Percentiles rank a stretch among this genome's conserved stretches.
phyloP scores from a whole-genome alignment of 1,284 basidiomycete species.

The Sanghuangporus weigelae region DNA sequence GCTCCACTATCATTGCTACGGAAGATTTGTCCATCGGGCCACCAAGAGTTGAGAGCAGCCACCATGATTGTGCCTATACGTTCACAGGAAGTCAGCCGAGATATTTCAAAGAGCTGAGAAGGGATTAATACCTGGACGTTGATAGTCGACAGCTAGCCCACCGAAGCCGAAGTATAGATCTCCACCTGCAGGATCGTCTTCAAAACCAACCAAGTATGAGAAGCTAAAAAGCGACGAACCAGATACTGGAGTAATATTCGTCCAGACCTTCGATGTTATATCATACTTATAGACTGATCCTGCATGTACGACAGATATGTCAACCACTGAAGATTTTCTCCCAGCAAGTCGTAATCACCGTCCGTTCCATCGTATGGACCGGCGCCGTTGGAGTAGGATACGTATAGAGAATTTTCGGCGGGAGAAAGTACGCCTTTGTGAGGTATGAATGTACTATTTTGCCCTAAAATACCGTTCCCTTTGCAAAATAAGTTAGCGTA shows the following conservation, averaged over 20 bases:
- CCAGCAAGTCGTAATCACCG: not conserved
- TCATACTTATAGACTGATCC: conserved; percentile 47
- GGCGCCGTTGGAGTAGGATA: conserved; percentile 47
- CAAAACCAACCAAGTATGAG: not conserved
- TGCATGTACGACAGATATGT: not conserved
- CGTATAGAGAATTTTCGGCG: conserved; percentile 49
- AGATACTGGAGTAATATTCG: conserved; percentile 47
- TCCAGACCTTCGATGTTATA: conserved; percentile 47
- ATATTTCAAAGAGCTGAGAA: not conserved
- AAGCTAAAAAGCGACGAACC: conserved; percentile 15
- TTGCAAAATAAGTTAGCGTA: not conserved
- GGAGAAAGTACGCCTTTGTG: conserved; percentile 63
- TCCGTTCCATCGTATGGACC: conserved; percentile 51
- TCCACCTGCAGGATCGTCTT: conserved; percentile 21
- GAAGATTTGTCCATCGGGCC: conserved; percentile 64
- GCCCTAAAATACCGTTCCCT: conserved; percentile 55
- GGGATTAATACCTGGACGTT: conserved; percentile 39
- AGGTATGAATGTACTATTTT: conserved; percentile 52
- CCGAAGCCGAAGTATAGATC: conserved; percentile 49
- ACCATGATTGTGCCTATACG: conserved; percentile 53
- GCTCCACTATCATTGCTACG: conserved; percentile 50
- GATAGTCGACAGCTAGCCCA: conserved; percentile 53
- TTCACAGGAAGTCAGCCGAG: not conserved
- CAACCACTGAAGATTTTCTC: not conserved
- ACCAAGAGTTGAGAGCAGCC: conserved; percentile 52